Base-by-base conservation (phyloP, 1,139 yeast species). In the Blastobotrys buckinghamii region DNA sequence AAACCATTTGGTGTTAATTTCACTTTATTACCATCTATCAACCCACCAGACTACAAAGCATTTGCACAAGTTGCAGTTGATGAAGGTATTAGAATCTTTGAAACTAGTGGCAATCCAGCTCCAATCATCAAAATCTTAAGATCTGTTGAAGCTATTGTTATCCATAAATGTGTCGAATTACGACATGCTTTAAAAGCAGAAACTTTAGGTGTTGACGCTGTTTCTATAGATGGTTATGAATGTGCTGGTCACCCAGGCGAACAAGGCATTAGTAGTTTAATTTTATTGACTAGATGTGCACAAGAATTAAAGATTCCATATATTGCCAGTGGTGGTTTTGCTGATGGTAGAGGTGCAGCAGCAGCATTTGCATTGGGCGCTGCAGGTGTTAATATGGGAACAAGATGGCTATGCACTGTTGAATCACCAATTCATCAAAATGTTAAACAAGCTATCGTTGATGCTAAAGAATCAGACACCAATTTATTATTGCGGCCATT, bases 221-320 rank as follows among this genome's bases (percentile, higher is more conserved):
- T 66, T 38, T 59, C 66, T 33, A 66, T 66, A 33, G 70, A 66
- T 46, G 70, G 70, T 8, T 62, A 62, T 45, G 70, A 64, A 50
- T 66, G 70, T 44, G 70, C 70, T 7, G 70, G 70, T 20, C 70
- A 66, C 47, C 70, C 70, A 16, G 70, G 70, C 22, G 70, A 66
- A 52, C 65, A 65, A 52, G 70, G 62, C 40, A 51, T 66, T 27
- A 53, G 65, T 29, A 56, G 63, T 17, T 51, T 66, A 49, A 54
- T 66, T 24, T 57, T 66, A 33, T 58, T 66, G 26, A 59, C 66
- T 26, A 53, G 62, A 37, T 62, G 64, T 15, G 58, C 61, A 9
- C 62, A 59, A 46, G 59, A 45, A 36, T 59, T 66, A 44, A 59
- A 54, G 47, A 57, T 66, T 35, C 70, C 70, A 8, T 60, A 55